Evolutionary conservation across 1,139 yeast species (phyloP).

Genomic region (Suzukiozyma palmioleophila): DNA sequence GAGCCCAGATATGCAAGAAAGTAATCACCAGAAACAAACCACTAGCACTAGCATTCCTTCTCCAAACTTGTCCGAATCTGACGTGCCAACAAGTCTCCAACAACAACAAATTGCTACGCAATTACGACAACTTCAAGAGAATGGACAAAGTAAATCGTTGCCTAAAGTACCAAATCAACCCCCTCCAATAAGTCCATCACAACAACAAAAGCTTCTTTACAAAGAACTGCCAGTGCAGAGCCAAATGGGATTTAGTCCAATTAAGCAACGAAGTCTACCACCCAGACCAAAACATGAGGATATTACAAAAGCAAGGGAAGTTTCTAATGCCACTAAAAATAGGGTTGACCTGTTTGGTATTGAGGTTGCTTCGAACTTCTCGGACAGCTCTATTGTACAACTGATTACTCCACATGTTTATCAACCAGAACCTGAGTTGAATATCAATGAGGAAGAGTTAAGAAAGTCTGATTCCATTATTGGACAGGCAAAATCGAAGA

Average conservation of each 20-base stretch:
- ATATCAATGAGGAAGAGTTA: neutral
- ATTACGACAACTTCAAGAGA: neutral
- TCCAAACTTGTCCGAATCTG: neutral
- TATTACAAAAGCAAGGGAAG: constrained; percentile 28
- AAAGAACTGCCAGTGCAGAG: neutral
- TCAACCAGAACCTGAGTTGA: constrained; percentile 1
- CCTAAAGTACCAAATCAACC: neutral
- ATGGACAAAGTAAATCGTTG: neutral
- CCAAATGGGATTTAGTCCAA: neutral
- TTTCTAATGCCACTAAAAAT: constrained; percentile 13
- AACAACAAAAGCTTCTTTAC: neutral
- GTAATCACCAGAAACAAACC: too few species aligned
- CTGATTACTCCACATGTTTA: neutral
- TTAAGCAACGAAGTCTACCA: constrained; percentile 19
- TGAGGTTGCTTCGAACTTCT: constrained; percentile 1
- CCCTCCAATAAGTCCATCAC: neutral
- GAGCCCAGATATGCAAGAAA: too few species aligned
- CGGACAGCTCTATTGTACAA: neutral
- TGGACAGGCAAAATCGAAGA: neutral
- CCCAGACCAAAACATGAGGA: constrained; percentile 36
- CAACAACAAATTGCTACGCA: neutral
- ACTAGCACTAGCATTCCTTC: too few species aligned
- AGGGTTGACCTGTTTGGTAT: constrained; percentile 4
- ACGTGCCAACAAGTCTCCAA: neutral
- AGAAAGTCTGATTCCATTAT: neutral